Evolutionary conservation across 805 yeast species (phyloP), one percentile per base, ranked within the genome.

Genomic region (Cyberlindnera nakhonratchasimensis): DNA sequence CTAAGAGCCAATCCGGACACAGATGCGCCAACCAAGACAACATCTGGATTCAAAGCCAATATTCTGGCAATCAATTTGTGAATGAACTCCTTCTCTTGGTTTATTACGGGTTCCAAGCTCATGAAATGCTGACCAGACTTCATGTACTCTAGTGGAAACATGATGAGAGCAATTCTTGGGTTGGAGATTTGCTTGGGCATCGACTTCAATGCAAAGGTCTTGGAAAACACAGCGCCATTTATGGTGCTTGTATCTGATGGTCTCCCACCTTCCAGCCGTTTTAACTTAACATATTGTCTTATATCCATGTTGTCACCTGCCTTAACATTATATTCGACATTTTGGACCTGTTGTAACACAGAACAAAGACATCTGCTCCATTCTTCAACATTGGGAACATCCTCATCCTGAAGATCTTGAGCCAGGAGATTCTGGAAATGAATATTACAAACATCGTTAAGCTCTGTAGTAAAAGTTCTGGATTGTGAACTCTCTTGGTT

Each of bases 61-160:
- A 93, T 77, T 47, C 97, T 71, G 2, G 83, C 82, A 0, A 89
- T 93, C 24, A 91, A 67, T 54, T 88, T 90, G 41, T 81, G 76
- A 34, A 93, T 71, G 55, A 83, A 91, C 52, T 91, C 96, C 36
- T 76, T 69, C 57, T 91, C 97, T 58, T 93, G 98, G 0, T 91
- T 85, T 37, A 87, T 69, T 1, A 91, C 82, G 1, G 95, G 85
- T 44, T 87, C 85, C 42, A 90, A 67, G 56, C 95, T 85, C 62
- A 88, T 79, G 45, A 88, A 83, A 47, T 80, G 86, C 50, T 84
- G 88, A 40, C 83, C 87, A 30, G 78, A 80, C 46, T 82, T 79
- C 45, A 80, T 70, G 52, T 88, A 93, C 57, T 90, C 98, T 20
- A 93, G 66, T 0, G 97, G 96, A 55, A 93, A 93, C 71, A 89